Evolutionary conservation across 345 rosid species (phyloP), one percentile per base, ranked within the genome.

Genomic region (Barbarea vulgaris): DNA sequence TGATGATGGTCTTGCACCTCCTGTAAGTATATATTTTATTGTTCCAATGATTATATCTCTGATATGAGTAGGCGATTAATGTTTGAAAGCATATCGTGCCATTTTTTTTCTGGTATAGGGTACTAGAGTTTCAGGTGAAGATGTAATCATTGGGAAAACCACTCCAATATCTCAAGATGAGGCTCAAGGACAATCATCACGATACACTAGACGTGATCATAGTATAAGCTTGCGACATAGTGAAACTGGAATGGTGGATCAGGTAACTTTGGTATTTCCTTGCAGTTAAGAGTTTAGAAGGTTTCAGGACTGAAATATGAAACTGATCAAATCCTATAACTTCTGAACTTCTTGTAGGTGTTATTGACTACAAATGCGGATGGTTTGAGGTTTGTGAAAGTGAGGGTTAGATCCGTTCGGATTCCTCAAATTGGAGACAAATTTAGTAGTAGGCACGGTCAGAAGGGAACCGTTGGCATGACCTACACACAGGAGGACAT

Each of bases 401-500:
- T 95, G 48, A 86, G 99, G 81, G 97, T 92, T 55, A 89, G 97
- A 76, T 95, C 99, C 3, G 97, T 95, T 58, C 85, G 99, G 46
- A 92, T 87, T 69, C 99, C 99, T 69, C 99, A 95, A 75, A 95
- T 95, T 22, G 97, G 99, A 31, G 99, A 95, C 84, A 95, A 95
- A 64, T 94, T 94, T 58, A 94, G 98, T 67, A 94, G 98, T 86
- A 84, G 98, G 77, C 98, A 94, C 19, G 98, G 97, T 67, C 99
- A 95, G 86, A 95, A 95, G 88, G 99, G 99, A 81, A 95, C 99
- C 5, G 96, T 92, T 14, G 99, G 99, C 69, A 92, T 92, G 97
- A 90, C 97, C 9, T 95, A 95, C 80, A 95, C 99, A 1, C 99
- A 95, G 64, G 99, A 95, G 70, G 99, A 95, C 81, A 95, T 95